Base-by-base conservation (phyloP, 371 early-diverging fungal species). In the Lichtheimia hyalospora region DNA sequence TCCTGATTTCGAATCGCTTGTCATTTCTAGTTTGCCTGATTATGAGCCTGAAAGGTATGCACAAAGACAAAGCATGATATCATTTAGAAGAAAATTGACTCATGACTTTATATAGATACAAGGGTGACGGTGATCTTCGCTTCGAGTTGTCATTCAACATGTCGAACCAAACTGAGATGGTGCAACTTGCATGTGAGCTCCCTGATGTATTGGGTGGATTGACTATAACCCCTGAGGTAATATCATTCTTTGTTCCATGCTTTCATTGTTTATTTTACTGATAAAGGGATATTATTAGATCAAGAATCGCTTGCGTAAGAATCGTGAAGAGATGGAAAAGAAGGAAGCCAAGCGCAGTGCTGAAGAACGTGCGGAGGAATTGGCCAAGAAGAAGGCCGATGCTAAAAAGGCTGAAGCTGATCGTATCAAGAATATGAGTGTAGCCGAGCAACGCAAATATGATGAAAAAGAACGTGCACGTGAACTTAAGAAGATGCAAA, bases 381-480 rank as follows among this genome's bases (percentile, higher is more conserved):
- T 83, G 15, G 68, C 68, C 25, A 58, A 61, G 21, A 77, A 77
- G 61, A 75, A 82, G 62, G 82, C 77, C 12, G 84, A 84, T 46
- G 86, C 86, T 63, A 91, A 90, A 69, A 85, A 84, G 62, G 84
- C 84, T 51, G 83, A 88, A 69, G 87, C 81, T 28, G 82, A 89
- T 25, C 84, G 85, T 49, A 77, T 90, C 40, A 71, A 76, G 55
- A 86, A 86, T 65, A 23, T 77, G 61, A 71, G 71, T 42, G 84
- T 89, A 39, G 83, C 86, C 50, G 86, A 88, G 67, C 88, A 87
- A 67, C 85, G 90, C 60, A 91, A 89, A 69, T 85, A 77, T 74
- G 92, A 91, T 54, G 92, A 90, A 76, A 87, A 86, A 72, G 85
- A 89, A 54, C 76, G 83, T 54, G 77, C 75, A 59, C 81, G 81